Evolutionary conservation across 2,329 filamentous ascomycete genomes (phyloP), one percentile per base, ranked within the genome.

Genomic region (Plectosphaerella sp.): DNA sequence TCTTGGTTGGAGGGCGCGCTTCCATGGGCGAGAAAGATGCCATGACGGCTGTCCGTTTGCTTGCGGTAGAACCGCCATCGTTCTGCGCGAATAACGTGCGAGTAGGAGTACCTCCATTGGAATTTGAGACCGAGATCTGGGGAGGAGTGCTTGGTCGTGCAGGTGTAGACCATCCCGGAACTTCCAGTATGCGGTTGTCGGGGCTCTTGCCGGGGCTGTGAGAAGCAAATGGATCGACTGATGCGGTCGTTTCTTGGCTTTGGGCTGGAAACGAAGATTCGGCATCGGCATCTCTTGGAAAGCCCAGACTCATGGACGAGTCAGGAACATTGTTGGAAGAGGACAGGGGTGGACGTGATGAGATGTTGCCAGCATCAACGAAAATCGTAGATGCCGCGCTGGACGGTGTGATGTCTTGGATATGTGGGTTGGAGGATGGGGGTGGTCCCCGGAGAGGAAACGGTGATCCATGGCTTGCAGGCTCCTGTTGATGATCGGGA

Each of bases 41-140:
- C 16, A 43, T 22, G 39, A 24, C 48, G 24, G 48, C 48, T 11
- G 37, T 49, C 18, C 48, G 48, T 41, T 49, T 49, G 48, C 48
- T 20, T 7, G 16, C 16, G 5, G 41, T 43, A 3, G 41, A 18
- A 9, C 10, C 41, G 4, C n/a, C 41, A 43, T 43, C 41, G 16
- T 18, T 43, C n/a, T 43, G 15, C 10, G 10, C 41, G 11, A 43
- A 43, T n/a, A 43, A n/a, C 5, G 15, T 43, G 16, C 41, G 41
- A 18, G 41, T 43, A 8, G 41, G 41, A 20, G 41, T 43, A 5
- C 41, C 18, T 9, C 5, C 16, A n/a, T n/a, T n/a, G 11, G 28
- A 33, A 43, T 22, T 10, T 12, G 41, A 43, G 10, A 11, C 41
- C 18, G 41, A 18, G n/a, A 12, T n/a, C 41, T 43, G 41, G 15